phyloP scores from a whole-genome alignment of 495 filamentous ascomycete genomes.

The Durotheca rogersii region DNA sequence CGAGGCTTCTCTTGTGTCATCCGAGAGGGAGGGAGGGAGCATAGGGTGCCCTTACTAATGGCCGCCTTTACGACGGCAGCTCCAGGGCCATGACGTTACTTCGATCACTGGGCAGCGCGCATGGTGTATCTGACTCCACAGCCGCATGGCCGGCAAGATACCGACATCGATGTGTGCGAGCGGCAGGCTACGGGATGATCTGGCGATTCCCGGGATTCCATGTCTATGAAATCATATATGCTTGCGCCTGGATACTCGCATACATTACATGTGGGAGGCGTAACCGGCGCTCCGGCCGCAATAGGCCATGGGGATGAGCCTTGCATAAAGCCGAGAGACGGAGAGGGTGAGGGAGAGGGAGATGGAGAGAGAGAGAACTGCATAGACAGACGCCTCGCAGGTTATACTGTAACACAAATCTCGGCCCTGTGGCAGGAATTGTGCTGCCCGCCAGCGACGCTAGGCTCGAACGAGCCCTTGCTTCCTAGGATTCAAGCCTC shows the following conservation, averaged over 20 bases:
- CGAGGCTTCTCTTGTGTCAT: slow-evolving; percentile 21
- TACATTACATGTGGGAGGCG: no score
- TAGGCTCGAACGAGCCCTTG: slow-evolving; percentile 33
- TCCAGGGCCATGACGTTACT: slow-evolving; percentile 31
- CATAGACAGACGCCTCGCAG: slow-evolving; percentile 34
- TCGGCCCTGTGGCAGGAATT: slow-evolving; percentile 30
- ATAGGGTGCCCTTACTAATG: slow-evolving; percentile 20
- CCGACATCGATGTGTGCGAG: slow-evolving; percentile 1
- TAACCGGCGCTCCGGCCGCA: slow-evolving; percentile 31
- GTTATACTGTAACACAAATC: slow-evolving; percentile 34
- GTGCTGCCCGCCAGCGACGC: slow-evolving; percentile 21
- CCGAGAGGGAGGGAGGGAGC: slow-evolving; percentile 3
- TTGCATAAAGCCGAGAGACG: slow-evolving; percentile 35
- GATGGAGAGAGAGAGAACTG: slow-evolving; percentile 12
- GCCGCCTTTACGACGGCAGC: slow-evolving; percentile 16
- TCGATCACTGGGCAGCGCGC: slow-evolving; percentile 23
- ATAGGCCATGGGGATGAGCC: slow-evolving; percentile 23
- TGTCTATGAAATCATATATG: slow-evolving; percentile 34
- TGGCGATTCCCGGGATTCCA: slow-evolving; percentile 18
- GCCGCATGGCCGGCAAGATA: slow-evolving; percentile 27
- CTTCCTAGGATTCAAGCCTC: slow-evolving; percentile 35
- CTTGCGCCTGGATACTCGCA: no score
- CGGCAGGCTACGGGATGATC: slow-evolving; percentile 18
- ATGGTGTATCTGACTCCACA: slow-evolving; percentile 24
- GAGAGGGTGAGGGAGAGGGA: no score